Evolutionary conservation across 305 asterid species (phyloP), one percentile per base, ranked within the genome.

Genomic region (Ilex paraguariensis): DNA sequence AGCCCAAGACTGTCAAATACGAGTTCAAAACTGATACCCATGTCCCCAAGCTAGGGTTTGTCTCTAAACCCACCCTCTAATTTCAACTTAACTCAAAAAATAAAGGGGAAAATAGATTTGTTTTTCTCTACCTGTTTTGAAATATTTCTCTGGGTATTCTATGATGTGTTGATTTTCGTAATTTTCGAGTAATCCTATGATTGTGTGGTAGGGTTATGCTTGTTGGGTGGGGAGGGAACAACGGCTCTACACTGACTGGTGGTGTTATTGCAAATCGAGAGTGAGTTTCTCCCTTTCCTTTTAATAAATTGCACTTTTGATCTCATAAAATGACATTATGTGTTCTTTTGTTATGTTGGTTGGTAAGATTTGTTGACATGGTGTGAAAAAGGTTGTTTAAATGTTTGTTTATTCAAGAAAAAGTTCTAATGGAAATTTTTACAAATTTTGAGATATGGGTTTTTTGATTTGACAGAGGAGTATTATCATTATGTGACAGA

Each of bases 191-290:
- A n/a, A 16, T 42, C 2, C 46, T 33, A 7, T 56, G 15, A 31
- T 31, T 71, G 54, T 45, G 17, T 55, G 65, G 32, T 62, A 92
- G 97, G 86, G 98, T 90, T 70, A 81, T 92, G 98, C 95, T 92
- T 74, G 97, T 92, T 51, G 98, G 98, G 57, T 92, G 98, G 98
- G 98, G 98, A 66, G 98, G 98, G 14, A 92, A 92, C 86, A 92
- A 92, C 67, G 98, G 98, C 12, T 85, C 87, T 2, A 89, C 98
- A 14, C 93, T 92, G 10, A 89, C 97, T 2, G 98, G 84, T 45
- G 95, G 97, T 46, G 96, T 92, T 55, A 84, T 92, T 60, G 94
- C 98, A 0, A 90, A 92, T 68, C 77, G 95, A 32, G 98, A 92
- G 98, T 92, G 73, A 85, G 95, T 81, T 65, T 52, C 39, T 60